Conservation (phyloP, 148 eudicot species). For the Arbutus unedo region DNA sequence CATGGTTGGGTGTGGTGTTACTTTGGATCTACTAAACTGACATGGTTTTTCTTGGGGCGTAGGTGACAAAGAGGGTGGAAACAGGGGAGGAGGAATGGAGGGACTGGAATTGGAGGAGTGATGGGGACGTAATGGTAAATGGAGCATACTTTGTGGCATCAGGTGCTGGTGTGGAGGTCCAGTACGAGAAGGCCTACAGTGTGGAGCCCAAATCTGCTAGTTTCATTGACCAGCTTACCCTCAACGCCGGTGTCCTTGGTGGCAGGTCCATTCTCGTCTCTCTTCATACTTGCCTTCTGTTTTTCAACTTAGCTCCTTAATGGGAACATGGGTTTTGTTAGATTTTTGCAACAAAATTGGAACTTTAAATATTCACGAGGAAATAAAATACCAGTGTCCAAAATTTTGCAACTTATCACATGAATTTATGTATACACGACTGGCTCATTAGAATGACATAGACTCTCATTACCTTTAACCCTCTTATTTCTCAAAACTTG, state of each 20-base stretch:
- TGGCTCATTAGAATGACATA: not conserved
- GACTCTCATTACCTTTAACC: not conserved
- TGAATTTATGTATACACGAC: not conserved
- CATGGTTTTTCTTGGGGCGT: not conserved
- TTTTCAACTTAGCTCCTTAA: not conserved
- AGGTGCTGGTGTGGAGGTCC: slow-evolving; percentile 66
- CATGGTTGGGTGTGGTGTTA: not conserved
- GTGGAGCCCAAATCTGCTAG: slow-evolving; percentile 78
- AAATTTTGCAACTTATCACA: not conserved
- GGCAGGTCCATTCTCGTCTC: slow-evolving; percentile 47
- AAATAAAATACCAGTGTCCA: not conserved
- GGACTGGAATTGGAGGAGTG: slow-evolving; percentile 98
- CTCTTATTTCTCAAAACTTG: not conserved
- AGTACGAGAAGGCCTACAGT: slow-evolving; percentile 90
- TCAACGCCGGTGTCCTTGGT: slow-evolving; percentile 75
- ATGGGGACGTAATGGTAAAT: slow-evolving; percentile 84
- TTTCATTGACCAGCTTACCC: slow-evolving; percentile 65
- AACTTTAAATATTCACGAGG: not conserved
- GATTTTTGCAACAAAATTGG: not conserved
- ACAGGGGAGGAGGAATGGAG: slow-evolving; percentile 61
- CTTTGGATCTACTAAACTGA: slow-evolving; percentile 4
- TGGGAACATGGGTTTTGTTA: not conserved
- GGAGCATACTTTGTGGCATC: slow-evolving; percentile 93
- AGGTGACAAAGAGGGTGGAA: slow-evolving; percentile 89
- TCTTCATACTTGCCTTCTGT: not conserved